Evolutionary conservation across 2,329 filamentous ascomycete genomes (phyloP), one percentile per base, ranked within the genome.

Genomic region (Xylaria sp.): DNA sequence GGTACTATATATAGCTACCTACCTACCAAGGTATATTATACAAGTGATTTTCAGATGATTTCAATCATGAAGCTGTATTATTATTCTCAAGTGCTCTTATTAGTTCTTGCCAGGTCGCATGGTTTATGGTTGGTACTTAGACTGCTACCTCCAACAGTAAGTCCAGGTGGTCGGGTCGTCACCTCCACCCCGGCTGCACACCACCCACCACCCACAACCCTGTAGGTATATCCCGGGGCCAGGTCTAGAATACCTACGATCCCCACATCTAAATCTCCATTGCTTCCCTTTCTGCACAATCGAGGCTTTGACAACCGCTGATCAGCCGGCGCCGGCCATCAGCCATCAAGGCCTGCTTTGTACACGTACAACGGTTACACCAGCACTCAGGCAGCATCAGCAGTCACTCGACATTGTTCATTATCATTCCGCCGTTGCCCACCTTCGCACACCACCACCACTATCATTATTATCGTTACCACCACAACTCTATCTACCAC

Each of bases 301-400:
- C 56, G 50, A 64, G 68, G 64, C 57, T 19, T 65, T 62, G 56
- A 62, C 53, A 61, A 63, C 64, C 50, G 64, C 65, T 61, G 65
- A 68, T 70, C 61, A 69, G 64, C 64, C 67, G 64, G 64, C 34
- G 53, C 59, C 47, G 60, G 42, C 36, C 55, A 48, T 34, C 48
- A 12, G 42, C 36, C 48, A 42, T 42, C 48, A 12, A n/a, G 24
- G 32, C 21, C 12, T 36, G 57, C 7, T 54, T 57, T 62, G 62
- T 69, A 67, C 55, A 51, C 39, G 24, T 64, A 69, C 67, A 42
- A 32, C 32, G 42, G 53, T 56, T 62, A 39, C 67, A 55, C 48
- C 39, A 30, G 17, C 21, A 8, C 27, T 19, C 12, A 48, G 45
- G 58, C 62, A 6, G 48, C 45, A 39, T 36, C 62, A 39, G 39